Conservation (phyloP, 2,329 filamentous ascomycete species). For the Aspergillus ruber region DNA sequence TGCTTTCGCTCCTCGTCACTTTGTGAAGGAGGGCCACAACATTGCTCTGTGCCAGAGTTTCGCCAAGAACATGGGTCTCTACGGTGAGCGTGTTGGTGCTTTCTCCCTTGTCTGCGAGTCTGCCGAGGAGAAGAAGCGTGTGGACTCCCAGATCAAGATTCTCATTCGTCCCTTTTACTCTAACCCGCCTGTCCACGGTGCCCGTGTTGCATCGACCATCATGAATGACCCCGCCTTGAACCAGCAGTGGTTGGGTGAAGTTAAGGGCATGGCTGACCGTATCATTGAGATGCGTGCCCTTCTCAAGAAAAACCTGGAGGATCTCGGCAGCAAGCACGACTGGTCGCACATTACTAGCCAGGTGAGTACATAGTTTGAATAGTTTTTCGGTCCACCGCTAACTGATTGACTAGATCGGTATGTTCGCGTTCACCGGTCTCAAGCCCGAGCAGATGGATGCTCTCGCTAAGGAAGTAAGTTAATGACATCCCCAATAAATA, state of each 20-base stretch:
- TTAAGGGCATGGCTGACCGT: constrained; percentile 98
- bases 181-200: constrained; percentile 94
- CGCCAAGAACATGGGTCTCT: constrained; percentile 99
- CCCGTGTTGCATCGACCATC: constrained; percentile 87
- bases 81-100: constrained; percentile 94
- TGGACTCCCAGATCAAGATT: constrained; percentile 98
- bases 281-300: constrained; percentile 98
- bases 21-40: constrained; percentile 85
- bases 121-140: constrained; percentile 84
- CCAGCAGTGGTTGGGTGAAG: constrained; percentile 90
- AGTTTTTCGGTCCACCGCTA: not conserved
- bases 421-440: constrained; percentile 98
- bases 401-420: constrained; percentile 61
- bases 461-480: constrained; percentile 72
- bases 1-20: constrained; percentile 88
- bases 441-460: constrained; percentile 84
- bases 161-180: constrained; percentile 95
- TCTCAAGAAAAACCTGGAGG: constrained; percentile 90
- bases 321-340: constrained; percentile 90
- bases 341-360: constrained; percentile 98
- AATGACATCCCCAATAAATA: not conserved
- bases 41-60: constrained; percentile 87
- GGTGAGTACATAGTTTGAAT: constrained; percentile 23
- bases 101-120: constrained; percentile 87
- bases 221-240: constrained; percentile 79